These are phyloP conservation scores for Tremellales sp. DNA, from an alignment of 1,284 basidiomycete species.

Conservation along the genomic window DNA sequence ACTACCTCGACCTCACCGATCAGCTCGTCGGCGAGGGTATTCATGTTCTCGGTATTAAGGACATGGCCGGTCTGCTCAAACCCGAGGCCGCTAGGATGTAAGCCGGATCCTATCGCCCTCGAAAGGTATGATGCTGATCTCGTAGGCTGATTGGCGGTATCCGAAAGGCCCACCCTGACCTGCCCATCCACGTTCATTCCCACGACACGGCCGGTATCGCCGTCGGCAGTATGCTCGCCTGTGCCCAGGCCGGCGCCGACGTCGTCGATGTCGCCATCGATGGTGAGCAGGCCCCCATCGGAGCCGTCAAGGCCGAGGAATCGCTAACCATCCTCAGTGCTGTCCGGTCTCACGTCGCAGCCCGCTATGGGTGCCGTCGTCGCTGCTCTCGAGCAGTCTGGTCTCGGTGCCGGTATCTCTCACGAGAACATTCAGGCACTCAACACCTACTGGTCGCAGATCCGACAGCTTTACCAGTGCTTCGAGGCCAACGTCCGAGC, in stretches of 20 bases:
- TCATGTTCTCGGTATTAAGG: constrained; percentile 97
- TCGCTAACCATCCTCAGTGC: too few species aligned
- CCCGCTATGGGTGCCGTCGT: constrained; percentile 97
- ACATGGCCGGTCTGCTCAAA: constrained; percentile 98
- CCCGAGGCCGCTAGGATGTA: constrained; percentile 86
- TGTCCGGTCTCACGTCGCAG: constrained; percentile 98
- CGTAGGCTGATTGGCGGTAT: constrained; percentile 88
- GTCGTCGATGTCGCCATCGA: constrained; percentile 98
- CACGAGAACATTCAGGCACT: constrained; percentile 97
- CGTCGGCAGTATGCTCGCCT: constrained; percentile 91
- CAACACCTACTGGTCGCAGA: constrained; percentile 98
- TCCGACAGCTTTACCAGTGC: constrained; percentile 89
- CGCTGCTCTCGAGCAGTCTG: constrained; percentile 90
- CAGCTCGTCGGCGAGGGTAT: constrained; percentile 93
- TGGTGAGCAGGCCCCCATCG: constrained; percentile 57
- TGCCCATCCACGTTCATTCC: constrained; percentile 99
- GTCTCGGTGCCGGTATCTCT: constrained; percentile 91
- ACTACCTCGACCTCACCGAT: constrained; percentile 95
- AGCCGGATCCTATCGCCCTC: constrained; percentile 32
- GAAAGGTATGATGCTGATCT: constrained; percentile 7
- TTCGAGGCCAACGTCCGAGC: constrained; percentile 99
- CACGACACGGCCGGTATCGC: constrained; percentile 99
- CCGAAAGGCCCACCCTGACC: constrained; percentile 91
- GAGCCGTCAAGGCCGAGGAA: too few species aligned
- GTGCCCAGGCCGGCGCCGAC: constrained; percentile 93